phyloP scores from a whole-genome alignment of 345 rosid species.

The Psidium guajava region DNA sequence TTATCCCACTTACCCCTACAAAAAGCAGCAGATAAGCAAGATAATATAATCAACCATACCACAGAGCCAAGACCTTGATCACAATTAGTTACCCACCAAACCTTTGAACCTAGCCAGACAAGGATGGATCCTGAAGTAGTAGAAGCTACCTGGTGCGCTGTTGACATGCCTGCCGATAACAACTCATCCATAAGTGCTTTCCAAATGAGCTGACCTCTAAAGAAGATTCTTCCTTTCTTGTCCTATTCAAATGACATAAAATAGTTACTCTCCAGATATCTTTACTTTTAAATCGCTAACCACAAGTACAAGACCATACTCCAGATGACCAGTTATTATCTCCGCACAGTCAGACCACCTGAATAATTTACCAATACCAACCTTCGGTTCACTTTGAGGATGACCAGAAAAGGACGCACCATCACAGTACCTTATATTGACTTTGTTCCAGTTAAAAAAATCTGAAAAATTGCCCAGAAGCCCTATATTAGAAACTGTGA shows the following conservation, averaged over 20 bases:
- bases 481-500: background rate
- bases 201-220: slow-evolving; percentile 95
- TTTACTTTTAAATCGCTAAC: background rate
- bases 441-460: slow-evolving; percentile 82
- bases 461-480: slow-evolving; percentile 19
- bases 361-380: background rate
- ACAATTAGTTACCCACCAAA: background rate
- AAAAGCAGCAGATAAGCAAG: background rate
- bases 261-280: background rate
- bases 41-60: background rate
- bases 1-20: background rate
- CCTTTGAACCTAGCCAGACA: background rate
- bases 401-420: slow-evolving; percentile 89
- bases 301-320: background rate
- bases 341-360: background rate
- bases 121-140: background rate
- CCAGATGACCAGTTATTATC: background rate
- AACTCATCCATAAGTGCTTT: slow-evolving; percentile 68
- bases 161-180: slow-evolving; percentile 59
- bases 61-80: background rate
- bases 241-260: background rate
- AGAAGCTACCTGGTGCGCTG: slow-evolving; percentile 45
- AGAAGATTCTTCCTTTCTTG: slow-evolving; percentile 55
- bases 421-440: slow-evolving; percentile 75
- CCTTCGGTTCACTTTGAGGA: slow-evolving; percentile 75